A percentile compares a stretch with the other conserved stretches of the same genome.
Conservation (phyloP, 78 protist species). For the Fonticula alba region DNA sequence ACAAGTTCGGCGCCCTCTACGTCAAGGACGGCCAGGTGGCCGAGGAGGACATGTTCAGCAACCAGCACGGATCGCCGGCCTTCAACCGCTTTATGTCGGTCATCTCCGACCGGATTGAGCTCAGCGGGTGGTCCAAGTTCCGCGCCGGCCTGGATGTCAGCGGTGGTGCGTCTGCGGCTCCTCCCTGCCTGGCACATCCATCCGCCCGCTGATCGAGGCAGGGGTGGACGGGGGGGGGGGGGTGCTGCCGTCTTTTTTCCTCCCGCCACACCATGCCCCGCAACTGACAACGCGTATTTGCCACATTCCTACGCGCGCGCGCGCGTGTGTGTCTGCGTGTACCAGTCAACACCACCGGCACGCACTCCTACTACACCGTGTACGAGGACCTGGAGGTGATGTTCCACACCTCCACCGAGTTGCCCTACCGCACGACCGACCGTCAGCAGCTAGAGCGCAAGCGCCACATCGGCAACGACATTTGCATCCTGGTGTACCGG, state of each 20-base stretch:
- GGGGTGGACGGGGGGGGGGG: too few relatives aligned
- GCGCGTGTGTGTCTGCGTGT: slow-evolving; percentile 20
- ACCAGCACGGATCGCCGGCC: slow-evolving; percentile 3
- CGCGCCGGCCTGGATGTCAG: slow-evolving; percentile 39
- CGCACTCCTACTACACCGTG: neutral
- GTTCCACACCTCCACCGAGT: neutral
- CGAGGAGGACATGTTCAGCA: slow-evolving; percentile 8
- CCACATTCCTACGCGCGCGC: slow-evolving; percentile 26
- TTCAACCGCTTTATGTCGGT: slow-evolving; percentile 39
- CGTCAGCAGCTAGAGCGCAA: slow-evolving; percentile 43
- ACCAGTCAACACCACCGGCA: neutral
- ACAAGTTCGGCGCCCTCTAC: slow-evolving; percentile 19
- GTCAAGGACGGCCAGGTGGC: slow-evolving; percentile 8
- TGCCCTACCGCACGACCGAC: slow-evolving; percentile 4
- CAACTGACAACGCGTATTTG: too few relatives aligned
- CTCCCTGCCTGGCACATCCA: too few relatives aligned
- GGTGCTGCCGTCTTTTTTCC: too few relatives aligned
- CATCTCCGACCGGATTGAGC: slow-evolving; percentile 37
- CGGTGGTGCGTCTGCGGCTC: too few relatives aligned
- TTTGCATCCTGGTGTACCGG: slow-evolving; percentile 11
- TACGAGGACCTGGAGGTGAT: neutral
- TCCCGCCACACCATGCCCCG: too few relatives aligned
- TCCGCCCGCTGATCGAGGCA: too few relatives aligned
- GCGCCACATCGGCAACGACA: slow-evolving; percentile 54
- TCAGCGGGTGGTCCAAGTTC: slow-evolving; percentile 27